phyloP scores from a whole-genome alignment of 345 rosid genomes.

The Excoecaria cochinchinensis region DNA sequence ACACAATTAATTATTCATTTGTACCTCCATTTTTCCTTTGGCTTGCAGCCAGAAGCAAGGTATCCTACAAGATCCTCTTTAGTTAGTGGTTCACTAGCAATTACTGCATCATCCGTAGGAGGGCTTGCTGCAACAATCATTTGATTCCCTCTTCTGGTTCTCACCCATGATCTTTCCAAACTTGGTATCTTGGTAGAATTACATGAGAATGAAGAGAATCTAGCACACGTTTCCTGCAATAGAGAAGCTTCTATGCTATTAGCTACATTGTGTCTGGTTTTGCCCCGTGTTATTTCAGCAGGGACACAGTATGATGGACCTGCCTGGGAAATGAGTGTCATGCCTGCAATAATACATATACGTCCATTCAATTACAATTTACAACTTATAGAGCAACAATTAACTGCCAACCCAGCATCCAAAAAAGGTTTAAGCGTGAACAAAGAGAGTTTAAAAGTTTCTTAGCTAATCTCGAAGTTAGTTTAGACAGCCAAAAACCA shows the following conservation, averaged over 20 bases:
- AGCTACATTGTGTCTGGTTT: slow-evolving; percentile 27
- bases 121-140: slow-evolving; percentile 84
- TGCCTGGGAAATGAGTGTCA: slow-evolving; percentile 63
- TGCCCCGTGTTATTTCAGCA: slow-evolving; percentile 32
- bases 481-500: neutral
- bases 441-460: neutral
- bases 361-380: slow-evolving; percentile 9
- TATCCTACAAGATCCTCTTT: slow-evolving; percentile 86
- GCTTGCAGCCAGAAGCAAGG: slow-evolving; percentile 96
- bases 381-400: neutral
- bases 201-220: slow-evolving; percentile 40
- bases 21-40: slow-evolving; percentile 94
- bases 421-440: neutral
- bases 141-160: slow-evolving; percentile 45
- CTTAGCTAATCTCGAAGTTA: neutral
- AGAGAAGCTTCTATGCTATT: slow-evolving; percentile 34
- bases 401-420: neutral
- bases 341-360: slow-evolving; percentile 31
- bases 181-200: slow-evolving; percentile 28
- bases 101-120: slow-evolving; percentile 79
- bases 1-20: neutral
- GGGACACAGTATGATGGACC: slow-evolving; percentile 43
- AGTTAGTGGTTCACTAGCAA: slow-evolving; percentile 75
- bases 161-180: slow-evolving; percentile 25
- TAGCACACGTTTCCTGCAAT: slow-evolving; percentile 35